Evolutionary conservation across 2,329 filamentous ascomycete genomes (phyloP), one percentile per base, ranked within the genome.

Genomic region (Colletotrichum limetticola): DNA sequence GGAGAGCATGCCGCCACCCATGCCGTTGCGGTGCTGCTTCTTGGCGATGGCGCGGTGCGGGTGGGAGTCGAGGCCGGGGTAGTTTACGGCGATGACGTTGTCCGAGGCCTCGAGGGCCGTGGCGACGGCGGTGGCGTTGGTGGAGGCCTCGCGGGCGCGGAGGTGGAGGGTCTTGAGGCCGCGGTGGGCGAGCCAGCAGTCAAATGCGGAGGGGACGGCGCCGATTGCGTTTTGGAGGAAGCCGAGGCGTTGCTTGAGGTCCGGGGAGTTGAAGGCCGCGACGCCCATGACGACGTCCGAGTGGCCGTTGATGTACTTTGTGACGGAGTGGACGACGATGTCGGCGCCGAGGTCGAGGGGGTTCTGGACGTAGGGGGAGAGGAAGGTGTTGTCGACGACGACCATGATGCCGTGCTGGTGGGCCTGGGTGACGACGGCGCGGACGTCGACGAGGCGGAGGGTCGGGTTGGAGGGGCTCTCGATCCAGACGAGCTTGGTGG

Each of bases 291-390:
- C 92, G 9, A 99, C 97, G 82, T 99, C 97, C 81, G 91, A 90
- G 86, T 99, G 97, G 63, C 97, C 97, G 83, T 98, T 98, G 86
- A 99, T 98, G 86, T 98, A 99, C 86, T 99, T 99, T 57, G 97
- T 99, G 68, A 99, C 97, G 68, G 92, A 95, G 88, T 98, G 96
- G 56, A 98, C 93, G 77, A 98, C 96, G 76, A 98, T 95, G 83
- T 99, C 97, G 77, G 97, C 97, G 78, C 97, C 97, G 81, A 96
- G 94, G 80, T 97, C 93, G 68, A 99, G 91, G 4, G 97, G 97
- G 84, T 98, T 98, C 86, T 99, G 97, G 60, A 99, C 90, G 82
- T 98, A 99, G 37, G 97, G 97, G 74, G 93, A 96, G 80, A 98
- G 88, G 88, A 99, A 99, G 24, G 97, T 99, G 87, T 99, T 99